Base-by-base conservation (phyloP, 1,139 yeast species). In the Suhomyces wounanorum region DNA sequence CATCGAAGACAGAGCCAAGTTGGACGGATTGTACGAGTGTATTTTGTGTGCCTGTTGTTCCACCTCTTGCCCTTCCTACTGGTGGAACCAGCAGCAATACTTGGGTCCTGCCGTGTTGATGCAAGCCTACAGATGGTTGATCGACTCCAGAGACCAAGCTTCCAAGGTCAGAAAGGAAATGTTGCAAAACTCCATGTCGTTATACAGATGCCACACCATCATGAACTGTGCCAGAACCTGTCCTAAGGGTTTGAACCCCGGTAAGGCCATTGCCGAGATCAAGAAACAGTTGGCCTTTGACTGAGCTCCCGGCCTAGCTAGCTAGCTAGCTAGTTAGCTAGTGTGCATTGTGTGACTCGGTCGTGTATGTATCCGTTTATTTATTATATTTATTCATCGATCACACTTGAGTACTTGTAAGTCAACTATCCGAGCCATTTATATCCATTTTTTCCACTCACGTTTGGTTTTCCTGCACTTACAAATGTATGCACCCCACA, bases 81-180 rank as follows among this genome's bases (percentile, higher is more conserved):
- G 99, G 99, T 95, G 99, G 99, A 95, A 95, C 78, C 97, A 91
- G 77, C 96, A 92, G 75, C 96, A 95, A 79, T 95, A 95, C 77
- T 80, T 95, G 65, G 99, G 99, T 52, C 98, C 99, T 35, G 98
- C 98, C 28, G 98, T 94, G 53, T 83, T 94, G 72, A 89, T 94
- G 97, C 99, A 94, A 79, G 97, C 98, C 52, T 94, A 86, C 82
- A 86, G 99, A 80, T 94, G 99, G 99, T 85, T 94, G 81, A 84
- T 91, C 59, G 99, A 94, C 73, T 87, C 97, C 45, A 88, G 99
- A 78, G 99, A 94, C 73, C 86, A 90, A 73, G 97, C 97, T 50
- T 79, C 90, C 42, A 78, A 74, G 58, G 65, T 78, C 61, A 91
- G 99, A 81, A 89, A 84, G 70, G 89, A 85, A 66, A 87, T 87